phyloP scores from a whole-genome alignment of 2,329 filamentous ascomycete species.

The Ophiostoma tasmaniense region DNA sequence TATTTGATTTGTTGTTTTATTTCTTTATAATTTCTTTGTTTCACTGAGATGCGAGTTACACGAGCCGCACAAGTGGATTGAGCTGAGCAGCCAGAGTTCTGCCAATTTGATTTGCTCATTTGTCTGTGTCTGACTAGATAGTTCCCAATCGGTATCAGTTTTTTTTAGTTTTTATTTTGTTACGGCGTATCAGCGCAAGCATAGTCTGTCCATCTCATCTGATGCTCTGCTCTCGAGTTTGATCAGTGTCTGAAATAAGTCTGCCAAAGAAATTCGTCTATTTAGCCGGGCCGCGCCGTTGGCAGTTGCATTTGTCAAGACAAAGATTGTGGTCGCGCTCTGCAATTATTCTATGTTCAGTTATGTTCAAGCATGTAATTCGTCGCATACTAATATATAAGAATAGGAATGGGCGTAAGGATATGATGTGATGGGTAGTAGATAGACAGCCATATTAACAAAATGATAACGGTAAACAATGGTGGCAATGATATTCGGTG shows the following conservation, averaged over 20 bases:
- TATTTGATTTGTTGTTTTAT: background rate
- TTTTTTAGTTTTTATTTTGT: background rate
- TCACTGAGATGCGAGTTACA: background rate
- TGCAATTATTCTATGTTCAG: too few relatives aligned
- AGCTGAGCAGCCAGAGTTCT: background rate
- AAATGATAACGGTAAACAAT: background rate
- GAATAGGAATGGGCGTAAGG: background rate
- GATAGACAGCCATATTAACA: background rate
- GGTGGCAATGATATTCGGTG: background rate
- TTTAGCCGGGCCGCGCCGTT: background rate
- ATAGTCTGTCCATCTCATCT: background rate
- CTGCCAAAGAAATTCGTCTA: background rate
- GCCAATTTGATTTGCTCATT: background rate
- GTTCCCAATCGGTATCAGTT: background rate
- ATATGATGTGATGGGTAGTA: background rate
- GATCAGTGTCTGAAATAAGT: background rate
- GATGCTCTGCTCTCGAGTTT: background rate
- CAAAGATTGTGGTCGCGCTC: background rate
- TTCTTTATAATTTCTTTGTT: background rate
- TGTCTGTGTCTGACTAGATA: background rate
- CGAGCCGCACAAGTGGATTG: background rate
- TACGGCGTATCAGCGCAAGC: too few relatives aligned
- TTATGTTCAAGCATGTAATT: background rate
- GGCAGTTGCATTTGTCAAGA: background rate
- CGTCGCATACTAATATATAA: background rate